Conservation (phyloP, 2,329 filamentous ascomycete species). For the Penicillium brasilianum region DNA sequence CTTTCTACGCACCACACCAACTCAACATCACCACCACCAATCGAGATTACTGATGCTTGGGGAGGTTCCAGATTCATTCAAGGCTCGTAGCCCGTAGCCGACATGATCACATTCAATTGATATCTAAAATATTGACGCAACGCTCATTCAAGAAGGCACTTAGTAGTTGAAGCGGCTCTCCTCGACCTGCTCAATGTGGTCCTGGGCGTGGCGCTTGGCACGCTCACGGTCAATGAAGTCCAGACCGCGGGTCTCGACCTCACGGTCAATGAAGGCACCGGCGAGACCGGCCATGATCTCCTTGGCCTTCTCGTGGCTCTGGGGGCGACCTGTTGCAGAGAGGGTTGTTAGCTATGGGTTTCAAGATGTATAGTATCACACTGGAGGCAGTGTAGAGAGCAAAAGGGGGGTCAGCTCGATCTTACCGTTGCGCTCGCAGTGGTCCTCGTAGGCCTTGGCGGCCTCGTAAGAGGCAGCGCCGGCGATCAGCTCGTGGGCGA, state of each 20-base stretch:
- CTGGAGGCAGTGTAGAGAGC: too few relatives aligned
- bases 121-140: neutral
- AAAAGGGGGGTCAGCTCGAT: neutral
- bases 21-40: too few relatives aligned
- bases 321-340: conserved; percentile 61
- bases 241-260: conserved; percentile 70
- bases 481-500: conserved; percentile 75
- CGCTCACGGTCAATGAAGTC: conserved; percentile 63
- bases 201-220: conserved; percentile 60
- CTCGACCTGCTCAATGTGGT: conserved; percentile 9
- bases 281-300: conserved; percentile 75
- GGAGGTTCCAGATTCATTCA: neutral
- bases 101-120: neutral
- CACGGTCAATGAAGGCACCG: conserved; percentile 75
- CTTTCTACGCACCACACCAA: neutral
- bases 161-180: conserved; percentile 10
- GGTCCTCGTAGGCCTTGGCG: conserved; percentile 78
- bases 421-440: conserved; percentile 68
- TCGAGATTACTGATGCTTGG: too few relatives aligned
- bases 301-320: conserved; percentile 74
- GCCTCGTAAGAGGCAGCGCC: conserved; percentile 77
- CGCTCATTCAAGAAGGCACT: neutral
- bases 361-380: too few relatives aligned
- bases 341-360: neutral
- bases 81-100: neutral